Evolutionary conservation across 31 red algal genomes (phyloP).

Genomic region (Porphyra umbilicalis): DNA sequence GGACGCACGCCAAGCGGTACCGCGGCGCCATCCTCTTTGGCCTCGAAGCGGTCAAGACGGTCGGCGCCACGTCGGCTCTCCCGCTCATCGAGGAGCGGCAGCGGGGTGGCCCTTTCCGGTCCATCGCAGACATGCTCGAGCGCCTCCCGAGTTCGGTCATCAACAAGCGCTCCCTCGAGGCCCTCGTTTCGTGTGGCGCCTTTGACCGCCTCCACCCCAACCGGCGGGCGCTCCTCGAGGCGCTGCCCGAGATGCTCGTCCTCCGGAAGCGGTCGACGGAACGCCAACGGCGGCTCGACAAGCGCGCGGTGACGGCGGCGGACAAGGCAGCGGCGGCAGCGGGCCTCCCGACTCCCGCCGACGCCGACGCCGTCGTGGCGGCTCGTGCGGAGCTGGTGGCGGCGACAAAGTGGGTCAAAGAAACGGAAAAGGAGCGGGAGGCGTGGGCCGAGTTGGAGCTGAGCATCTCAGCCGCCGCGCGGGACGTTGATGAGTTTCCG

Average conservation of each 20-base stretch:
- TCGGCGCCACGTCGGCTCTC: conserved; percentile 49
- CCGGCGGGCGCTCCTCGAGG: conserved; percentile 44
- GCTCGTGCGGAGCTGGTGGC: not conserved
- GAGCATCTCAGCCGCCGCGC: conserved; percentile 12
- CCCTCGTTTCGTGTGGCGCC: conserved; percentile 62
- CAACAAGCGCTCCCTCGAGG: conserved; percentile 60
- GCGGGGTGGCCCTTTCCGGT: conserved; percentile 31
- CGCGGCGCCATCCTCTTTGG: conserved; percentile 53
- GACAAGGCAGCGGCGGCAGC: conserved; percentile 7
- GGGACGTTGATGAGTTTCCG: conserved; percentile 29
- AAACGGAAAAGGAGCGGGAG: conserved; percentile 20
- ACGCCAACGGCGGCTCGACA: conserved; percentile 24
- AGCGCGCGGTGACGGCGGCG: conserved; percentile 11
- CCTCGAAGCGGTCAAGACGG: conserved; percentile 84
- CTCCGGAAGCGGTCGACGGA: conserved; percentile 43
- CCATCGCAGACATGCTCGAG: conserved; percentile 52
- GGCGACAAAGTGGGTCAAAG: not conserved
- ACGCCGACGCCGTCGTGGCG: not conserved
- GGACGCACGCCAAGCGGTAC: not conserved
- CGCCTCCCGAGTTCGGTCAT: conserved; percentile 54
- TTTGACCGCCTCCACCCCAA: conserved; percentile 69
- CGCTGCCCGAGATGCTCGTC: conserved; percentile 29
- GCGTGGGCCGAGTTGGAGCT: conserved; percentile 48
- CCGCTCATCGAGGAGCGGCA: conserved; percentile 52
- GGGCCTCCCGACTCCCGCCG: not conserved